Conservation (phyloP, 208 protist species). For the Trypanosoma rangeli region DNA sequence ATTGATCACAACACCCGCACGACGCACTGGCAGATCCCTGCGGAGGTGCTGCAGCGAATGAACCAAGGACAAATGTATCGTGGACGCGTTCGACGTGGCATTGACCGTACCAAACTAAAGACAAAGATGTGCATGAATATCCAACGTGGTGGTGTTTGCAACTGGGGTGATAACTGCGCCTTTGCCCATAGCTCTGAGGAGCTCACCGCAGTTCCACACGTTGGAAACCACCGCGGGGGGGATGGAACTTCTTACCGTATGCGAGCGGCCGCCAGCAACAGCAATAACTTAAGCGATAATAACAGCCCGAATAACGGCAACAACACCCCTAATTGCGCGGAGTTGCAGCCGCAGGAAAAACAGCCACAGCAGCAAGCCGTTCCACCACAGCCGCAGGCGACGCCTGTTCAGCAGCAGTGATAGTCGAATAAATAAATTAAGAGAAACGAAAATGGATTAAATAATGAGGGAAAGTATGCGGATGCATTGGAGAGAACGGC, state of each 20-base stretch:
- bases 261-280: background rate
- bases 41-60: conserved; percentile 37
- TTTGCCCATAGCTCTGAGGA: conserved; percentile 87
- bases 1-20: conserved; percentile 90
- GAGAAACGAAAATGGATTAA: conserved; percentile 6
- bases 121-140: conserved; percentile 94
- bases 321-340: background rate
- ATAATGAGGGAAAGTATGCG: background rate
- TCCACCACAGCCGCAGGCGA: background rate
- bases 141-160: conserved; percentile 81
- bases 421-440: conserved; percentile 1
- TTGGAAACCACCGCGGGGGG: conserved; percentile 12
- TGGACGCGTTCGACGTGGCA: conserved; percentile 58
- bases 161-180: conserved; percentile 81
- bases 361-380: conserved; percentile 10
- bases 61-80: conserved; percentile 39
- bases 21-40: conserved; percentile 79
- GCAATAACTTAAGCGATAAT: conserved; percentile 16
- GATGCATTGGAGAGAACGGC: background rate
- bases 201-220: conserved; percentile 41
- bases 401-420: background rate
- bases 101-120: conserved; percentile 83
- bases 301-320: conserved; percentile 10
- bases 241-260: conserved; percentile 19
- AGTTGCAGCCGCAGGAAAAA: conserved; percentile 1